These are phyloP conservation scores for Mortierella sp. DNA, from an alignment of 371 early-diverging fungal species.

Conservation along the genomic window DNA sequence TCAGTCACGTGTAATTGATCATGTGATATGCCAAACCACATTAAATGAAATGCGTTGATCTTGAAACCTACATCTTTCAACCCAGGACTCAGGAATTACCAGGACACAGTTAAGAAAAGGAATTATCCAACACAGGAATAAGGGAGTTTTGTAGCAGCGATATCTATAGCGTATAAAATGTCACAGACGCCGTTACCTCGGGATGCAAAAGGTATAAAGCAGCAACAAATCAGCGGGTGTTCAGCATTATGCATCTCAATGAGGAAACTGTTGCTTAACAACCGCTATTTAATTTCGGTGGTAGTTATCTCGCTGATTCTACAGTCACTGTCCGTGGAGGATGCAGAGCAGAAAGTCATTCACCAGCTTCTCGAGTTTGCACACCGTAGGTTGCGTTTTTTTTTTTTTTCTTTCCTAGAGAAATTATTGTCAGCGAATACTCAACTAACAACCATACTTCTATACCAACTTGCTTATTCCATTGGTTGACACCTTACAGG, in stretches of 20 bases:
- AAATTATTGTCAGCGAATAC: neutral
- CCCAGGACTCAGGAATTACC: neutral
- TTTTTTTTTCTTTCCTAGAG: neutral
- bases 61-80: too few species aligned
- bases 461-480: neutral
- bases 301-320: conserved; percentile 91
- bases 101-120: neutral
- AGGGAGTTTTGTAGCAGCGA: neutral
- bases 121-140: neutral
- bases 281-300: neutral
- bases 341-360: conserved; percentile 97
- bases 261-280: too few species aligned
- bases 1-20: too few species aligned
- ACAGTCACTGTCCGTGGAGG: conserved; percentile 92
- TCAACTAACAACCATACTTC: neutral
- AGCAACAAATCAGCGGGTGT: neutral
- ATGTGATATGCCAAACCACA: too few species aligned
- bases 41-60: too few species aligned
- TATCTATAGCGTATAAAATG: conserved; percentile 14
- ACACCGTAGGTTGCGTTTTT: conserved; percentile 61
- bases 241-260: neutral
- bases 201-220: conserved; percentile 49
- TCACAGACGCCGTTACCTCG: conserved; percentile 47
- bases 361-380: conserved; percentile 97
- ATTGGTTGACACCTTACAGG: conserved; percentile 65